Percentiles rank a stretch among this genome's conserved stretches.
These are phyloP conservation scores for Globisporangium takayamanum DNA, from an alignment of 352 stramenopile genomes.

Conservation along the genomic window DNA sequence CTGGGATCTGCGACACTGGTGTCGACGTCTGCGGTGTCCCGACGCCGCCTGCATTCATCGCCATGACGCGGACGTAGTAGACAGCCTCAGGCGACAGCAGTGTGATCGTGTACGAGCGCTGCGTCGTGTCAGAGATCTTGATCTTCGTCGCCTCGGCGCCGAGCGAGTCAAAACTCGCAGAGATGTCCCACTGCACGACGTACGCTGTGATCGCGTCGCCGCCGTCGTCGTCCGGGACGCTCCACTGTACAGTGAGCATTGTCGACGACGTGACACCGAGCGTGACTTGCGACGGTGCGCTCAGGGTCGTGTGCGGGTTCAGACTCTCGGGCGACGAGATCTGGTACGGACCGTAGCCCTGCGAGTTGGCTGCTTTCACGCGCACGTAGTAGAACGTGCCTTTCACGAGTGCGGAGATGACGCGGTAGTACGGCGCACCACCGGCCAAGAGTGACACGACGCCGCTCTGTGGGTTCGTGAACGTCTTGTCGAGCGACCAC, in stretches of 20 bases:
- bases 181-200: constrained; percentile 90
- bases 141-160: constrained; percentile 54
- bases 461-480: constrained; percentile 39
- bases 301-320: constrained; percentile 89
- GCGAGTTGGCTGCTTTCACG: constrained; percentile 61
- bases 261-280: constrained; percentile 74
- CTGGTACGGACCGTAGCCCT: constrained; percentile 75
- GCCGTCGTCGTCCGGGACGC: constrained; percentile 77
- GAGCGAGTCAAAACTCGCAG: constrained; percentile 81
- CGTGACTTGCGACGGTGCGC: constrained; percentile 77
- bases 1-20: constrained; percentile 40
- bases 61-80: constrained; percentile 90
- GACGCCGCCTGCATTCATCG: constrained; percentile 51
- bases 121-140: constrained; percentile 44
- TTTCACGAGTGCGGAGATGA: constrained; percentile 58
- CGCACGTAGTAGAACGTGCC: constrained; percentile 70
- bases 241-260: constrained; percentile 90
- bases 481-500: constrained; percentile 80
- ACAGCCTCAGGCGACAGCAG: constrained; percentile 68
- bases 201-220: constrained; percentile 88
- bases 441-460: constrained; percentile 48
- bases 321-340: constrained; percentile 82
- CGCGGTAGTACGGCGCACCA: constrained; percentile 44
- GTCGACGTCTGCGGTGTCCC: constrained; percentile 51
- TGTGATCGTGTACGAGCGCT: constrained; percentile 75